Base-by-base conservation (phyloP, 768 basidiomycete genomes). In the Mycena vitilis region DNA sequence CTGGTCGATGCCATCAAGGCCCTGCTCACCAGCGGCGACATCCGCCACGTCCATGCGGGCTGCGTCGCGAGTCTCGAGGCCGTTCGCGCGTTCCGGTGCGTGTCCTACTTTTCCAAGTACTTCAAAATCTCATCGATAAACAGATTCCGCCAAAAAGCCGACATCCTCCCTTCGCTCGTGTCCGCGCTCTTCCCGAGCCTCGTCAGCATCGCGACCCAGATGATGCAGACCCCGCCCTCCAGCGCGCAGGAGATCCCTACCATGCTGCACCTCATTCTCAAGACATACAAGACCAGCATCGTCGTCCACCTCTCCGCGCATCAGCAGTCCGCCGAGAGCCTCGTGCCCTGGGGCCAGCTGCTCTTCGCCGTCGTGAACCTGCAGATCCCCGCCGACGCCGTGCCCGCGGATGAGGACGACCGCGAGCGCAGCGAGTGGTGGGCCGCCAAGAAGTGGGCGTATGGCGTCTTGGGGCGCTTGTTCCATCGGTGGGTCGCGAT, bases 401-500 rank as follows among this genome's bases (percentile, higher is more conserved):
- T 95, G 0, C 91, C 93, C 2, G 87, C 85, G 36, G 89, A 93
- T 64, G 87, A 89, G 68, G 92, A 95, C 7, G 91, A 92, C 18
- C 83, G 92, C 42, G 94, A 95, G 80, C 84, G 84, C 54, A 87
- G 84, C 53, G 92, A 94, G 73, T 97, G 95, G 95, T 95, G 94
- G 92, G 91, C 91, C 76, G 87, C 91, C 11, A 96, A 96, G 81
- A 97, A 97, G 76, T 96, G 95, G 95, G 93, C 95, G 0, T 95
- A 91, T 75, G 88, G 86, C n/a, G 89, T 88, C 44, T 82, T 97
- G 10, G 92, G 92, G 42, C 83, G 90, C 25, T 81, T 95, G 18
- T 95, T 95, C 85, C 91, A 92, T 74, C 85, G 91, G 87, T 90
- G 62, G 8, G 75, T 62, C 12, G 6, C 38, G 5, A 11, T 30